Base-by-base conservation (phyloP, 1,284 basidiomycete genomes). In the Salmacisia buchloeana region DNA sequence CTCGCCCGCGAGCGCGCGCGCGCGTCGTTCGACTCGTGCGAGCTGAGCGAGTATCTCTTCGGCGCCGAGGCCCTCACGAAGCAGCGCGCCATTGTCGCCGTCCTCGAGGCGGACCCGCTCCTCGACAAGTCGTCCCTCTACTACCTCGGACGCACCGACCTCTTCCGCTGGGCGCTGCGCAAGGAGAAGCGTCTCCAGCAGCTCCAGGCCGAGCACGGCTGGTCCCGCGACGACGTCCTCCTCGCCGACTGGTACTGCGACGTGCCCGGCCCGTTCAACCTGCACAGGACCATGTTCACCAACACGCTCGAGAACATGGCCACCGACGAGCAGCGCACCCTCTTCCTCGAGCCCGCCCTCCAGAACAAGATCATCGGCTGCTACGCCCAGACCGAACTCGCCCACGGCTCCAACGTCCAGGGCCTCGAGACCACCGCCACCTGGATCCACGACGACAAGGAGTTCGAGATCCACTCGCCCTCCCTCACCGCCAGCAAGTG, bases 111-210 rank as follows among this genome's bases (percentile, higher is more conserved):
- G 1, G 88, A 90, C 64, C 83, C 85, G 27, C 54, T 82, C 2
- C 89, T 91, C 67, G 85, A 88, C 79, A 89, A 89, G 76, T 81
- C 83, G 0, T 77, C 82, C 61, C 84, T 85, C 86, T 86, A 73
- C 67, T 81, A 80, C 72, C 65, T 77, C 57, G 69, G 72, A 27
- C 74, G 80, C 34, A 69, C 68, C 1, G 80, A 78, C 56, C 79
- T 77, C 70, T 81, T 76, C 69, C 68, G 70, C 4, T 59, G 64
- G 38, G 80, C 77, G 35, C 68, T 81, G 62, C 60, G 64, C 59
- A 80, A 75, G 68, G 80, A 81, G 67, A 81, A 78, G 68, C 75
- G 77, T 13, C 68, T 81, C 18, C 72, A 73, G 3, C 78, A 80
- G 71, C 66, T 81, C 43, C 69, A 72, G 6, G 59, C 62, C 15